Percentiles rank a stretch among this genome's conserved stretches.
Evolutionary conservation across 192 early-diverging fungal genomes (phyloP).

Genomic region (Pecoramyces ruminantium): DNA sequence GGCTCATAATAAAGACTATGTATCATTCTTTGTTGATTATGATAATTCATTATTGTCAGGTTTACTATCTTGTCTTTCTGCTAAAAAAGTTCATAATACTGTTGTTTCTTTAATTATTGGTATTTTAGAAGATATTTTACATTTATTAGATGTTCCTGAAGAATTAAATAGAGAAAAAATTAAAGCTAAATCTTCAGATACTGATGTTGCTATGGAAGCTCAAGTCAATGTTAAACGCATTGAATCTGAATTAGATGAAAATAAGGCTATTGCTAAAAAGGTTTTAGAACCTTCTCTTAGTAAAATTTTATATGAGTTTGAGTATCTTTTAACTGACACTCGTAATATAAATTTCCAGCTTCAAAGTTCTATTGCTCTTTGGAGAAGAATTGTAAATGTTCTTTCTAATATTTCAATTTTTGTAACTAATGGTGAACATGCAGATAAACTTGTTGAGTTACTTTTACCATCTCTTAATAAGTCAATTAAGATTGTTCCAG

Average conservation of each 20-base stretch:
- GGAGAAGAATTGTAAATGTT: slow-evolving; percentile 59
- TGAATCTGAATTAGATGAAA: background rate
- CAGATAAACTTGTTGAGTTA: slow-evolving; percentile 54
- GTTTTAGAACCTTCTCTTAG: background rate
- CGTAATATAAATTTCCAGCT: slow-evolving; percentile 10
- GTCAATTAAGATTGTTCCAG: slow-evolving; percentile 47
- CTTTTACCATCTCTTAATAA: slow-evolving; percentile 69
- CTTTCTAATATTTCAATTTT: slow-evolving; percentile 58
- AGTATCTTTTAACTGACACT: background rate
- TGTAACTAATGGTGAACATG: slow-evolving; percentile 45
- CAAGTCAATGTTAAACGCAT: background rate
- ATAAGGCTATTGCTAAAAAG: background rate
- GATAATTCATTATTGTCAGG: slow-evolving; percentile 45
- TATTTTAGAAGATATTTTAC: slow-evolving; percentile 37
- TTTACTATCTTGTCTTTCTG: slow-evolving; percentile 54
- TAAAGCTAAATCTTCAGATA: background rate
- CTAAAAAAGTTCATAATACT: slow-evolving; percentile 56
- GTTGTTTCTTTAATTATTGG: slow-evolving; percentile 55
- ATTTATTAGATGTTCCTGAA: slow-evolving; percentile 1
- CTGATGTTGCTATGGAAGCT: background rate
- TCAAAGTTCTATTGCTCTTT: slow-evolving; percentile 29
- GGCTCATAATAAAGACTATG: slow-evolving; percentile 47
- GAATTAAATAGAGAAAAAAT: background rate
- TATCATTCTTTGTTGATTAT: slow-evolving; percentile 43
- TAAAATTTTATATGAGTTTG: background rate